These are phyloP conservation scores for Talaromyces ruber DNA, from an alignment of 495 filamentous ascomycete species.

Conservation along the genomic window DNA sequence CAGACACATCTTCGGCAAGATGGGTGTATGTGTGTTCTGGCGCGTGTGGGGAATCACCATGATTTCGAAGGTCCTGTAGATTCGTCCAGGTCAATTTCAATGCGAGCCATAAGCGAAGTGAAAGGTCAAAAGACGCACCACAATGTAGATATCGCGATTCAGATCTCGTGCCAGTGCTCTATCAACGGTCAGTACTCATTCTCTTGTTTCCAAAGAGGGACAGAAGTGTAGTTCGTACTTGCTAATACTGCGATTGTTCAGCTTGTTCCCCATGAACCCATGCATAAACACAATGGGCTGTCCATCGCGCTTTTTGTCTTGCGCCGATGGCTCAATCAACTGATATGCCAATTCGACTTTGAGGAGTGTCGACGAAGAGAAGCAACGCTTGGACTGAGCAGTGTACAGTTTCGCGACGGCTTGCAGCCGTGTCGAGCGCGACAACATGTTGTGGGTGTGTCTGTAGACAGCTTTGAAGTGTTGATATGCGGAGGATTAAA, in stretches of 20 bases:
- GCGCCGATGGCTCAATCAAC: constrained; percentile 31
- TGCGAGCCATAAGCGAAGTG: background rate
- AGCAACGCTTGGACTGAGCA: constrained; percentile 14
- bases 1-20: constrained; percentile 80
- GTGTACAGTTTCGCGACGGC: background rate
- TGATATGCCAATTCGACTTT: constrained; percentile 31
- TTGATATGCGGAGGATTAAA: background rate
- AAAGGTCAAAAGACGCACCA: constrained; percentile 47
- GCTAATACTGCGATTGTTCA: constrained; percentile 93
- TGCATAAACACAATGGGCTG: constrained; percentile 83
- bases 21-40: constrained; percentile 69
- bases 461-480: background rate
- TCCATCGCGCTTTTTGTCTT: constrained; percentile 25
- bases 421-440: background rate
- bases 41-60: constrained; percentile 81
- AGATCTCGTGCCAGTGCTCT: constrained; percentile 79
- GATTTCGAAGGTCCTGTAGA: constrained; percentile 80
- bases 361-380: constrained; percentile 25
- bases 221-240: constrained; percentile 53
- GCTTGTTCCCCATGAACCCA: constrained; percentile 91
- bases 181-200: constrained; percentile 1
- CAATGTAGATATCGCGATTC: constrained; percentile 69
- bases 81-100: background rate
- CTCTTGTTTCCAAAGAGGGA: background rate
- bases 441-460: background rate